A percentile compares a stretch with the other conserved stretches of the same genome.
phyloP scores from a whole-genome alignment of 2,329 filamentous ascomycete genomes.

The Trichophaea hybrida region DNA sequence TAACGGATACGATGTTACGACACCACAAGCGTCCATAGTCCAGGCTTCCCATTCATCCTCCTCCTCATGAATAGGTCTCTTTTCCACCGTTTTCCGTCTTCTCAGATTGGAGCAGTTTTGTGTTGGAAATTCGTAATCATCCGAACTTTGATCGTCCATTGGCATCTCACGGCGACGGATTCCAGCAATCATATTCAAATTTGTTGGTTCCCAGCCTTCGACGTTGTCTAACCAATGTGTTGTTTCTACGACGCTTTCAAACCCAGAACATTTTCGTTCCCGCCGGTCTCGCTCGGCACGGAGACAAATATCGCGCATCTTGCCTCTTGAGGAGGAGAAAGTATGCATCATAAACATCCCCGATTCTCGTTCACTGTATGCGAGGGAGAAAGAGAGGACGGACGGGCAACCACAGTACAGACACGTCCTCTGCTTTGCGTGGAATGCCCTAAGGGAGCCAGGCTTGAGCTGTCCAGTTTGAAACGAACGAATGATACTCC shows the following conservation, averaged over 20 bases:
- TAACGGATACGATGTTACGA: conserved; percentile 34
- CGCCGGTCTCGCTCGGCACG: conserved; percentile 33
- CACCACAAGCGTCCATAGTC: conserved; percentile 37
- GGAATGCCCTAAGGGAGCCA: conserved; percentile 46
- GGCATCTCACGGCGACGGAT: conserved; percentile 24
- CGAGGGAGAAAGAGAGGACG: conserved; percentile 48
- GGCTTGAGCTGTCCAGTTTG: conserved; percentile 43
- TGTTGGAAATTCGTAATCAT: conserved; percentile 9
- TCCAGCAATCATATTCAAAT: conserved; percentile 21
- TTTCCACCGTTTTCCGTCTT: conserved; percentile 25
- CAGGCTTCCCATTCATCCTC: conserved; percentile 41
- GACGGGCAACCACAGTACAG: conserved; percentile 41
- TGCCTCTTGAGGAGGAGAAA: conserved; percentile 39
- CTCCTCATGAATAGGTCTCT: conserved; percentile 15
- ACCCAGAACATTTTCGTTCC: conserved; percentile 27
- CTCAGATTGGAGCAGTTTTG: conserved; percentile 5
- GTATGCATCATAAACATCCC: conserved; percentile 51
- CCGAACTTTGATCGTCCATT: conserved; percentile 16
- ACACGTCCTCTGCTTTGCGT: conserved; percentile 40
- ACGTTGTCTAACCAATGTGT: conserved; percentile 23
- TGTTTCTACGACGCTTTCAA: conserved; percentile 29
- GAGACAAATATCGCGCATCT: conserved; percentile 46
- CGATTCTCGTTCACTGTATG: conserved; percentile 46
- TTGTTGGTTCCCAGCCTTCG: conserved; percentile 23
- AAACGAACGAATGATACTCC: conserved; percentile 47